These are phyloP conservation scores for Acacia melanoxylon DNA, from an alignment of 306 rosid species.

Conservation along the genomic window DNA sequence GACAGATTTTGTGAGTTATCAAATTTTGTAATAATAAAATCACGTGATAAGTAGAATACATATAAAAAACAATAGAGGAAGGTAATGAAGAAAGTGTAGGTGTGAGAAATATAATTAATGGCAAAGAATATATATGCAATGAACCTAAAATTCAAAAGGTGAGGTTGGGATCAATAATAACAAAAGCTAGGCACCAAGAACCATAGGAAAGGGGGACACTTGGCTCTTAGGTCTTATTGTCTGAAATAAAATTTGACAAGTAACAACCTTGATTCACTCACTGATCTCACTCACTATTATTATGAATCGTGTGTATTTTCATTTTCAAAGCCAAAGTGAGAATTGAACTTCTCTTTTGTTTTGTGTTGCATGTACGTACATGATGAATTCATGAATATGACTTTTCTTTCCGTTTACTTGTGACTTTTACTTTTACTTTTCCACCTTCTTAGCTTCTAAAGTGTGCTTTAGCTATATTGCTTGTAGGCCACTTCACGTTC, in stretches of 20 bases:
- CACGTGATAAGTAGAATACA: neutral
- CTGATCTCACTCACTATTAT: neutral
- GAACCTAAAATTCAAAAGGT: neutral
- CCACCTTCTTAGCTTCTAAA: neutral
- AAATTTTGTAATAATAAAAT: neutral
- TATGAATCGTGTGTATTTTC: neutral
- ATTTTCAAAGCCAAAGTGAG: neutral
- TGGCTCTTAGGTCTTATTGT: neutral
- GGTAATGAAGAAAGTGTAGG: neutral
- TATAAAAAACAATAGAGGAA: neutral
- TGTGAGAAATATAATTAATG: neutral
- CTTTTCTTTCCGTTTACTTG: neutral
- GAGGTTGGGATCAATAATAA: neutral
- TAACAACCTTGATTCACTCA: neutral
- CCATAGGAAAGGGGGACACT: neutral
- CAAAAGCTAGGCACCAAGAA: neutral
- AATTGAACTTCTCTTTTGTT: neutral
- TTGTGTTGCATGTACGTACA: neutral
- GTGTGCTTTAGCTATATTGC: neutral
- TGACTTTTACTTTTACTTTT: neutral
- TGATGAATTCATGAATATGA: neutral
- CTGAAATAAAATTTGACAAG: neutral
- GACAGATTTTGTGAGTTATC: neutral
- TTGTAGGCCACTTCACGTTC: neutral
- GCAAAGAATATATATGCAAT: neutral